Evolutionary conservation across 805 yeast species (phyloP).

Genomic region (Candida sonorensis): DNA sequence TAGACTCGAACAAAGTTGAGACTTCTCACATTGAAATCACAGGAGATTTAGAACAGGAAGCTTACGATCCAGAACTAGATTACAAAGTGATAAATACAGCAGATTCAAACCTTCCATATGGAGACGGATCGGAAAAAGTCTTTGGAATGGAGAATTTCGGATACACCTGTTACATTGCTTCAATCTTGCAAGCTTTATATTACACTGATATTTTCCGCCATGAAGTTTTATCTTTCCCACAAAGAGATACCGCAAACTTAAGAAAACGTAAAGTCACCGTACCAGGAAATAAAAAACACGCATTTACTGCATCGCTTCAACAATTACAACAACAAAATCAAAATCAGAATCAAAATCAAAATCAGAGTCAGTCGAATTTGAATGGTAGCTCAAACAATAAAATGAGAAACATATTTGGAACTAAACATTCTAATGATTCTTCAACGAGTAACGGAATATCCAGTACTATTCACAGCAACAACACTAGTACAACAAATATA

Average conservation of each 20-base stretch:
- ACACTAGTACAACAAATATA: conserved; percentile 2
- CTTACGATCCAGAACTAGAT: conserved; percentile 19
- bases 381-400: conserved; percentile 5
- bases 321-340: conserved; percentile 9
- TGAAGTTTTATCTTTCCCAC: conserved; percentile 44
- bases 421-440: conserved; percentile 4
- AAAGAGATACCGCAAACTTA: conserved; percentile 22
- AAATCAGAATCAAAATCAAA: conserved; percentile 5
- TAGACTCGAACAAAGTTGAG: conserved; percentile 7
- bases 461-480: no score
- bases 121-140: conserved; percentile 63
- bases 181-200: conserved; percentile 83
- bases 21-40: conserved; percentile 14
- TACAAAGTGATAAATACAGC: conserved; percentile 14
- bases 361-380: background rate
- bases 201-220: conserved; percentile 65
- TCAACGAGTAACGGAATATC: conserved; percentile 2
- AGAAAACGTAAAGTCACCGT: conserved; percentile 34
- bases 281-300: conserved; percentile 35
- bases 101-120: conserved; percentile 38
- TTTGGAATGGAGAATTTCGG: conserved; percentile 85
- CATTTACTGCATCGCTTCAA: conserved; percentile 22
- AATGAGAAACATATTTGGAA: conserved; percentile 15
- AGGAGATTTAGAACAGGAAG: conserved; percentile 11
- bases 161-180: conserved; percentile 91